These are phyloP conservation scores for Erythrobasidium hasegawianum DNA, from an alignment of 1,284 basidiomycete genomes.

Conservation along the genomic window DNA sequence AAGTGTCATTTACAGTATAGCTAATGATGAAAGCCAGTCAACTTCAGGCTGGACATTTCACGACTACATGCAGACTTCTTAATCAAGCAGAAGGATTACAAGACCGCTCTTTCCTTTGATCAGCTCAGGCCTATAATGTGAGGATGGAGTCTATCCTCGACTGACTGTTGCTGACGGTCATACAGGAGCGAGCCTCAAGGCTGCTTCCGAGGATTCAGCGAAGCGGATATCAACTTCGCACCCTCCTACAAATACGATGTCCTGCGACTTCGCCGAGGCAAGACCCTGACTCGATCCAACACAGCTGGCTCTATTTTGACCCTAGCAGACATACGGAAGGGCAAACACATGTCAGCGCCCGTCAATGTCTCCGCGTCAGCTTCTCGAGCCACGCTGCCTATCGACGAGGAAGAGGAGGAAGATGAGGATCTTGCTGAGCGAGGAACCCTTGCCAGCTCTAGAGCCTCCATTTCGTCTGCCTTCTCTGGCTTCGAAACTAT, in stretches of 20 bases:
- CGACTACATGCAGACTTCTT: conserved; percentile 38
- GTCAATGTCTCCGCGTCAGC: conserved; percentile 1
- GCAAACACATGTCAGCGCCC: conserved; percentile 6
- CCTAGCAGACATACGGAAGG: conserved; percentile 1
- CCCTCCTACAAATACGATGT: conserved; percentile 51
- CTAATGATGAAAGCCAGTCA: conserved; percentile 47
- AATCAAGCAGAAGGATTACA: conserved; percentile 48
- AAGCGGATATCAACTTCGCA: conserved; percentile 67
- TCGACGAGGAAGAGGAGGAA: conserved; percentile 22
- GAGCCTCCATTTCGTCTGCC: conserved; percentile 29
- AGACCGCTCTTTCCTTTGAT: conserved; percentile 60
- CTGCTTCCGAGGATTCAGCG: conserved; percentile 60
- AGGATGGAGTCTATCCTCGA: background rate
- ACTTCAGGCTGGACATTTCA: conserved; percentile 56
- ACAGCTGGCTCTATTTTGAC: background rate
- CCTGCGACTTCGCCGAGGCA: conserved; percentile 17
- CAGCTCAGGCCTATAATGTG: conserved; percentile 56
- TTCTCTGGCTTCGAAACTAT: conserved; percentile 28
- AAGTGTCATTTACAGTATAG: too few relatives aligned
- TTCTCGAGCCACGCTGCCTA: conserved; percentile 17
- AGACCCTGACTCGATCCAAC: conserved; percentile 9
- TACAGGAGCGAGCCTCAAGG: conserved; percentile 52
- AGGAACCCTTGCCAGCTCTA: conserved; percentile 9
- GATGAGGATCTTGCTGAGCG: conserved; percentile 7
- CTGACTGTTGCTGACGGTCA: background rate